Evolutionary conservation across 805 yeast genomes (phyloP).

Genomic region (Pichia thaimueangensis): DNA sequence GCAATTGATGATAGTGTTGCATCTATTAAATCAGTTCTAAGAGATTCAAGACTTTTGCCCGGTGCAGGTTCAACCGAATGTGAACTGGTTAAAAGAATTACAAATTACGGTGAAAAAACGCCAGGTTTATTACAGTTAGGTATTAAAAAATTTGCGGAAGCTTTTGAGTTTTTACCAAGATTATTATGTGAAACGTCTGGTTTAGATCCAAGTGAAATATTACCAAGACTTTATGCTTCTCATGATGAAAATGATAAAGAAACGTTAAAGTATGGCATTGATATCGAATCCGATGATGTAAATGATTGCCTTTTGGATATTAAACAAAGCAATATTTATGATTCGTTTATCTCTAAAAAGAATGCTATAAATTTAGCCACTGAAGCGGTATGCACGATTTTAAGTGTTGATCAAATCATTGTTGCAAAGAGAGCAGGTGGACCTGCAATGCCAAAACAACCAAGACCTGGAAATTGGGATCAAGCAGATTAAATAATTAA

Average conservation of each 20-base stretch:
- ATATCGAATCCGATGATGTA: slow-evolving; percentile 63
- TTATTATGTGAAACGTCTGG: slow-evolving; percentile 94
- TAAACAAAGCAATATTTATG: slow-evolving; percentile 62
- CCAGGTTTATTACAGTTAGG: slow-evolving; percentile 92
- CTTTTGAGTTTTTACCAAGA: slow-evolving; percentile 91
- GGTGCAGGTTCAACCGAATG: slow-evolving; percentile 97
- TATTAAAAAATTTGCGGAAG: slow-evolving; percentile 87
- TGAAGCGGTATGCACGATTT: slow-evolving; percentile 86
- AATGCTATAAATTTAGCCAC: slow-evolving; percentile 92
- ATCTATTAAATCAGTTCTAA: slow-evolving; percentile 81
- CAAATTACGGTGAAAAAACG: slow-evolving; percentile 84
- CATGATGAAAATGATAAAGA: slow-evolving; percentile 49
- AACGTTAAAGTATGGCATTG: slow-evolving; percentile 51
- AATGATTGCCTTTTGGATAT: slow-evolving; percentile 69
- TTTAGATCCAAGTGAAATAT: slow-evolving; percentile 79
- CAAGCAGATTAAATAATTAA: slow-evolving; percentile 67
- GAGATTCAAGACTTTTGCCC: slow-evolving; percentile 74
- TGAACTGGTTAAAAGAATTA: slow-evolving; percentile 73
- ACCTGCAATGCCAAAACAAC: slow-evolving; percentile 81
- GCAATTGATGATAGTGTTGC: slow-evolving; percentile 97
- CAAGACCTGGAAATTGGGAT: slow-evolving; percentile 93
- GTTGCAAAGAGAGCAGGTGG: slow-evolving; percentile 99
- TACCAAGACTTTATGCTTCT: slow-evolving; percentile 84
- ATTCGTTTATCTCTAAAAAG: slow-evolving; percentile 70
- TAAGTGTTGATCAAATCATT: slow-evolving; percentile 92